Conservation (phyloP, 345 rosid species). For the Limnanthes douglasii region DNA sequence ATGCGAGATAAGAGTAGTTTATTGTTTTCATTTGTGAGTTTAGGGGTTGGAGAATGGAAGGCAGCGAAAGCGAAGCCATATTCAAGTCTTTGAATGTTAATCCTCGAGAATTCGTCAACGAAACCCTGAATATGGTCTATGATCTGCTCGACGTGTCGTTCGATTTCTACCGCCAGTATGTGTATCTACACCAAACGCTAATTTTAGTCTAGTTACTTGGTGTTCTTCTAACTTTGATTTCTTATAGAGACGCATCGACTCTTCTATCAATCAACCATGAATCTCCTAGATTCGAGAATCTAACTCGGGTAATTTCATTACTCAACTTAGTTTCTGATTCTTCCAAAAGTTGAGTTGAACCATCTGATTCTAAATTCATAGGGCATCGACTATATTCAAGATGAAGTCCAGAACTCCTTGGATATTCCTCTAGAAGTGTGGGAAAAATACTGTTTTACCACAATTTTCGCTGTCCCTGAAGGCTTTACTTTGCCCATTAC, state of each 20-base stretch:
- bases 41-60: conserved; percentile 40
- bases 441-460: conserved; percentile 56
- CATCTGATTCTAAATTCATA: conserved; percentile 9
- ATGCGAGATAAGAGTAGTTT: too few relatives aligned
- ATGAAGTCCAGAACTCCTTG: conserved; percentile 32
- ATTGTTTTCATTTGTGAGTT: too few relatives aligned
- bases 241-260: conserved; percentile 43
- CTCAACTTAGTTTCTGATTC: background rate
- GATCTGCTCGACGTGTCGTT: conserved; percentile 52
- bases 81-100: conserved; percentile 49
- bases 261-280: conserved; percentile 26
- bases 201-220: background rate
- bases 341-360: background rate
- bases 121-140: conserved; percentile 51
- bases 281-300: conserved; percentile 29
- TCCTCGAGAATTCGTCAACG: conserved; percentile 67
- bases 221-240: background rate
- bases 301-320: conserved; percentile 6
- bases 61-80: conserved; percentile 42
- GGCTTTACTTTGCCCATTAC: conserved; percentile 36
- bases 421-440: conserved; percentile 48
- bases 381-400: conserved; percentile 47
- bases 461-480: conserved; percentile 60
- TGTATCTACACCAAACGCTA: conserved; percentile 1
- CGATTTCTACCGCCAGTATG: conserved; percentile 36